Conservation (phyloP, 2,329 filamentous ascomycete species). For the Fusarium musae region DNA sequence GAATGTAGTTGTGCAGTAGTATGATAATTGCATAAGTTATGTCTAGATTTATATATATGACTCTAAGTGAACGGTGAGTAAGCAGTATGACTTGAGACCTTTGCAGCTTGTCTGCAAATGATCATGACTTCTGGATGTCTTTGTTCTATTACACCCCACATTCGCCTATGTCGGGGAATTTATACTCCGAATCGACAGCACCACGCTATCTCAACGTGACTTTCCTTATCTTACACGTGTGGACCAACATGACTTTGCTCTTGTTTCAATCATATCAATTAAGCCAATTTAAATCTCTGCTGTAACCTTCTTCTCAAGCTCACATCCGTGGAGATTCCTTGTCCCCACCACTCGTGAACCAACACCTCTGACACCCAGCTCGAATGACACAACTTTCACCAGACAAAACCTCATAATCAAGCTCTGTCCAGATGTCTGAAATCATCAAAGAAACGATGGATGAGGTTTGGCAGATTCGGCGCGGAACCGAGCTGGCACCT, state of each 20-base stretch:
- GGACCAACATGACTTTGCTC: too few relatives aligned
- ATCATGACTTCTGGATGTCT: neutral
- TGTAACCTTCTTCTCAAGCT: too few relatives aligned
- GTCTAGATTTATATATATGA: neutral
- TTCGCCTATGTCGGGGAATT: neutral
- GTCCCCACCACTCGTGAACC: neutral
- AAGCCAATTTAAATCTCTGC: too few relatives aligned
- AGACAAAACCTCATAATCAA: rapidly evolving
- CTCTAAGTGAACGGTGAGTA: neutral
- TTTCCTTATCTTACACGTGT: too few relatives aligned
- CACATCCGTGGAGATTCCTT: too few relatives aligned
- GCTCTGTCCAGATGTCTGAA: neutral
- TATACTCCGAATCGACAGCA: neutral
- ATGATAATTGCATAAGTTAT: neutral
- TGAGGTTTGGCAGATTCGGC: rapidly evolving
- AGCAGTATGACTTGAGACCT: rapidly evolving
- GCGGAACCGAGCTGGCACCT: rapidly evolving
- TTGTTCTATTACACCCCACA: neutral
- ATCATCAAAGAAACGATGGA: rapidly evolving
- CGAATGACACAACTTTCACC: neutral
- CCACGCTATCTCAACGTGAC: neutral
- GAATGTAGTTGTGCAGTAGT: too few relatives aligned
- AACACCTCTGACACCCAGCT: rapidly evolving
- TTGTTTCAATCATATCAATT: too few relatives aligned
- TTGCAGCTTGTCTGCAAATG: neutral